phyloP scores from a whole-genome alignment of 345 rosid genomes.

The Xanthoceras sorbifolium region DNA sequence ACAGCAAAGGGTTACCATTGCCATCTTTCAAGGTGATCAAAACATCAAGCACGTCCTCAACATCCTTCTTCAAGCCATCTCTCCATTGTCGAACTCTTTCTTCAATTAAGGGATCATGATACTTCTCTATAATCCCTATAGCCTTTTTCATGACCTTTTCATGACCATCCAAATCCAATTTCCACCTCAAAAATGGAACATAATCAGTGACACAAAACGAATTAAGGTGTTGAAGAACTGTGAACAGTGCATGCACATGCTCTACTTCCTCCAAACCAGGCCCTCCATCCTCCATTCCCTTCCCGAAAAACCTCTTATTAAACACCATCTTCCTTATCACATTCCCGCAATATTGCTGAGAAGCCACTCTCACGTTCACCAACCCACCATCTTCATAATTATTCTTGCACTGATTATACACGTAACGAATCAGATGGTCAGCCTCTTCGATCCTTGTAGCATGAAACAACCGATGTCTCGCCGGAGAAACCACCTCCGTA shows the following conservation, averaged over 20 bases:
- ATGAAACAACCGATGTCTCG: conserved; percentile 19
- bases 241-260: conserved; percentile 11
- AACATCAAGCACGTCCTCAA: conserved; percentile 46
- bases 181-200: conserved; percentile 40
- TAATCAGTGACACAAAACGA: conserved; percentile 39
- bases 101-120: conserved; percentile 48
- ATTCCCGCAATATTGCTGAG: conserved; percentile 29
- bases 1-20: conserved; percentile 31
- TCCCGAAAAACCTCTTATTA: conserved; percentile 27
- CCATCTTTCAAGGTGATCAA: conserved; percentile 32
- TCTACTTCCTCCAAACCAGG: conserved; percentile 32
- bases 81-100: conserved; percentile 49
- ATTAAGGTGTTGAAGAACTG: not conserved
- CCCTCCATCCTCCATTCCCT: conserved; percentile 23
- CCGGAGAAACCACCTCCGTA: conserved; percentile 24
- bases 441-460: conserved; percentile 44
- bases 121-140: conserved; percentile 31
- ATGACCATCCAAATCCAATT: conserved; percentile 44
- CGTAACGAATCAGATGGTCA: conserved; percentile 36
- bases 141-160: conserved; percentile 38
- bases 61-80: conserved; percentile 24
- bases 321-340: conserved; percentile 29
- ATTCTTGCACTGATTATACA: conserved; percentile 30
- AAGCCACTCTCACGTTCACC: conserved; percentile 13
- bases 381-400: not conserved